Base-by-base conservation (phyloP, 441 rosid species). In the Bruguiera hainesii region DNA sequence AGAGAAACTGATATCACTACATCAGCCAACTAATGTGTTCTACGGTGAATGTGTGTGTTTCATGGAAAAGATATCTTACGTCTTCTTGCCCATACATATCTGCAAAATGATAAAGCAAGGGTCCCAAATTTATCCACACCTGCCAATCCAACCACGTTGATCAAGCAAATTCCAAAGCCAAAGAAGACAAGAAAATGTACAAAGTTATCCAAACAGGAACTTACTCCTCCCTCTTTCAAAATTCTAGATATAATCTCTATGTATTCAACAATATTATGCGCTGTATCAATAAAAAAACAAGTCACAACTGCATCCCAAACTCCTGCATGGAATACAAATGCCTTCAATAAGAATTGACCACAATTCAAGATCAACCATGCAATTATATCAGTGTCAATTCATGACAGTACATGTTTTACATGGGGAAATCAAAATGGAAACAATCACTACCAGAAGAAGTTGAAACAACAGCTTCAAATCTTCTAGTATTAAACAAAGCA, bases 51-150 rank as follows among this genome's bases (percentile, higher is more conserved):
- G 56, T 53, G 51, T 58, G 68, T 58, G 68, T 16, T 23, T 68
- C 56, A 76, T 56, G 69, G 60, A 69, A 61, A 73, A 63, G 61
- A 65, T 7, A 75, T 61, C 96, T 84, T 87, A 92, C 99, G 63
- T 95, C 90, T 75, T 79, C 91, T 69, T 85, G 93, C 59, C 95
- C 95, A 61, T 89, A 85, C 70, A 72, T 79, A 65, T 92, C 98
- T 4, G 96, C 97, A 68, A 96, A 96, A 83, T 96, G 97, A 84
- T 96, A 96, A 26, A 96, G 80, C 64, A 92, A 77, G 50, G 99
- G 99, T 67, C 99, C 97, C 66, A 96, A 79, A 74, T 92, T 96
- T 79, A 96, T 87, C 99, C 99, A 96, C 56, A 92, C 88, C 99
- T 95, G 87, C 66, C 64, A 65, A 37, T 46, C 50, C 19, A 60